Evolutionary conservation across 352 stramenopile genomes (phyloP).

Genomic region (Globisporangium paroecandrum): DNA sequence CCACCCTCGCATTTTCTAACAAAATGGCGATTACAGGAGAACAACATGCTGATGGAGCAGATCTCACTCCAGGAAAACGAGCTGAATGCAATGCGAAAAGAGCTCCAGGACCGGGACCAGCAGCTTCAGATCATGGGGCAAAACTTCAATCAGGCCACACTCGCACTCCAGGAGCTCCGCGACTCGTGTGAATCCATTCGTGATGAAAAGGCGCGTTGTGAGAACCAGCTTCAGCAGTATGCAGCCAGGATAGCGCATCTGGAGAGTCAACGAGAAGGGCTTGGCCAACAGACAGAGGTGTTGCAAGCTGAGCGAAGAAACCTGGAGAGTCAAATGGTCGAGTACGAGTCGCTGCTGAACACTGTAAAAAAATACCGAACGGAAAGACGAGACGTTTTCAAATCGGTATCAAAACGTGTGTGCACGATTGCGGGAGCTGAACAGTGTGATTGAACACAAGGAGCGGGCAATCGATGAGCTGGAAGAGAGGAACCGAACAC

Average conservation of each 20-base stretch:
- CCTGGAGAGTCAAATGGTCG: constrained; percentile 44
- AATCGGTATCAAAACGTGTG: constrained; percentile 73
- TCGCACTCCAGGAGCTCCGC: constrained; percentile 61
- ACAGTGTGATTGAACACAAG: constrained; percentile 47
- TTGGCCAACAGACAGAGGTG: constrained; percentile 33
- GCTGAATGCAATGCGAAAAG: constrained; percentile 55
- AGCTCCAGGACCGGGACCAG: constrained; percentile 59
- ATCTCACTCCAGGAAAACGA: constrained; percentile 75
- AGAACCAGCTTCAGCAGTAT: constrained; percentile 69
- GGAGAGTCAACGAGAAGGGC: constrained; percentile 50
- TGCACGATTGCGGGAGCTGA: constrained; percentile 60
- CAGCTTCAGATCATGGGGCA: constrained; percentile 69
- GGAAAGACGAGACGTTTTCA: constrained; percentile 61
- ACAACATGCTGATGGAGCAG: constrained; percentile 81
- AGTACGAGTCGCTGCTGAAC: constrained; percentile 60
- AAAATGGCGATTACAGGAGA: constrained; percentile 40
- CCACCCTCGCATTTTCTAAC: not conserved
- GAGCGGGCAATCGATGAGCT: constrained; percentile 50
- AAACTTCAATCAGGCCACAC: constrained; percentile 72
- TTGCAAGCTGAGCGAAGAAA: constrained; percentile 29
- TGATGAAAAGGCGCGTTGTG: constrained; percentile 61
- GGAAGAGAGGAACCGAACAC: constrained; percentile 33
- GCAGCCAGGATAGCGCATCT: constrained; percentile 59
- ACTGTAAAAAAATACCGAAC: constrained; percentile 55
- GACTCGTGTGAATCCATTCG: constrained; percentile 50